Evolutionary conservation across 73 alveolate genomes (phyloP).

Genomic region (Paramecium caudatum): DNA sequence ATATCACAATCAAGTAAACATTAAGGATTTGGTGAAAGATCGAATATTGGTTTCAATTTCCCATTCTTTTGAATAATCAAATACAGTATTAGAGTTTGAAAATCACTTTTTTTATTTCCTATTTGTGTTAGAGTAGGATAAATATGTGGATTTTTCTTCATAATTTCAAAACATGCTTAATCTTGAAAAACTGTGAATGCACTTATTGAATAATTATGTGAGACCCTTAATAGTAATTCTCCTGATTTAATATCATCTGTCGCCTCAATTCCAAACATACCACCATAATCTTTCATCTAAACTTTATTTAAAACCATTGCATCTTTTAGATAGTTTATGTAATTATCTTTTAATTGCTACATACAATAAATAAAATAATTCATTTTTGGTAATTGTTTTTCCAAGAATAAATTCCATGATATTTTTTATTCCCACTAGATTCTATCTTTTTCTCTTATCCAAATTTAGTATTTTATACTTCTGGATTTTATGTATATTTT

Average conservation of each 20-base stretch:
- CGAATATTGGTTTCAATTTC: conserved; percentile 3
- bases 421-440: neutral
- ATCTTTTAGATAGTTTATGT: conserved; percentile 2
- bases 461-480: neutral
- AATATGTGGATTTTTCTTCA: conserved; percentile 24
- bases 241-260: conserved; percentile 28
- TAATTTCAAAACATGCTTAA: conserved; percentile 33
- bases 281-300: neutral
- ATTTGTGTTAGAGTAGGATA: conserved; percentile 37
- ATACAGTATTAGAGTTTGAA: conserved; percentile 30
- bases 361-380: neutral
- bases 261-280: conserved; percentile 27
- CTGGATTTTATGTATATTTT: neutral
- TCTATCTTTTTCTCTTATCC: conserved; percentile 37
- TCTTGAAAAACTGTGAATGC: conserved; percentile 51
- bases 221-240: neutral
- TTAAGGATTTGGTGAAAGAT: neutral
- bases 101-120: conserved; percentile 54
- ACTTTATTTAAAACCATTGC: conserved; percentile 24
- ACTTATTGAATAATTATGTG: conserved; percentile 50
- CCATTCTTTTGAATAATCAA: conserved; percentile 13
- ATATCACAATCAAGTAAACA: conserved; percentile 12
- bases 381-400: conserved; percentile 36
- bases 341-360: conserved; percentile 29
- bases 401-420: conserved; percentile 12